phyloP scores from a whole-genome alignment of 164 flowering plant species.

The Protea cynaroides region DNA sequence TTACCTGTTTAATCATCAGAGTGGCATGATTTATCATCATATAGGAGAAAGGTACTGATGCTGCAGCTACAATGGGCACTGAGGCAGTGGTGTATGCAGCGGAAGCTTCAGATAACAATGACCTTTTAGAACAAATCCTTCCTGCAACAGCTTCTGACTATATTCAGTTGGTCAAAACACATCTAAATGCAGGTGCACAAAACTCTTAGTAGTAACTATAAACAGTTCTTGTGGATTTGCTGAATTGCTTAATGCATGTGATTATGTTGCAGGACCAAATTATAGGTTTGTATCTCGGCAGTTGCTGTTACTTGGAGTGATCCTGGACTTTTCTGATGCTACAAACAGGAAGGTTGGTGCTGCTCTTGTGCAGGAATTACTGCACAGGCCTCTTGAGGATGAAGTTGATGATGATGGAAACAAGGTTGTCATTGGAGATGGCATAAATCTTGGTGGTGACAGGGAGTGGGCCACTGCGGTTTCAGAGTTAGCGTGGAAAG shows the following conservation, averaged over 20 bases:
- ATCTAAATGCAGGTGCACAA: slow-evolving; percentile 68
- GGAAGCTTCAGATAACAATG: slow-evolving; percentile 84
- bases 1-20: slow-evolving; percentile 1
- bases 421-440: slow-evolving; percentile 78
- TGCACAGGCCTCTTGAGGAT: slow-evolving; percentile 65
- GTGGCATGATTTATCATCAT: slow-evolving; percentile 2
- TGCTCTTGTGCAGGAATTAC: slow-evolving; percentile 60
- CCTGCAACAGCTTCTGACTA: slow-evolving; percentile 83
- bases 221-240: background rate
- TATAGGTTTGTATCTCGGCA: slow-evolving; percentile 79
- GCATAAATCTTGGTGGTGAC: slow-evolving; percentile 93
- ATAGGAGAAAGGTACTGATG: slow-evolving; percentile 89
- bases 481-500: slow-evolving; percentile 58
- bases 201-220: slow-evolving; percentile 2
- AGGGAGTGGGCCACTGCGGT: slow-evolving; percentile 87
- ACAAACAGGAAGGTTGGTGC: slow-evolving; percentile 71
- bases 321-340: slow-evolving; percentile 91
- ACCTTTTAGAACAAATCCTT: slow-evolving; percentile 76
- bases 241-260: slow-evolving; percentile 9
- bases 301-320: slow-evolving; percentile 74
- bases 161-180: slow-evolving; percentile 73
- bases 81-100: slow-evolving; percentile 93
- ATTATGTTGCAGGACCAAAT: slow-evolving; percentile 55
- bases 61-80: slow-evolving; percentile 80
- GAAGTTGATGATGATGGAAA: slow-evolving; percentile 79